Base-by-base conservation (phyloP, 2,329 filamentous ascomycete genomes). In the Chrysosporium queenslandicum region DNA sequence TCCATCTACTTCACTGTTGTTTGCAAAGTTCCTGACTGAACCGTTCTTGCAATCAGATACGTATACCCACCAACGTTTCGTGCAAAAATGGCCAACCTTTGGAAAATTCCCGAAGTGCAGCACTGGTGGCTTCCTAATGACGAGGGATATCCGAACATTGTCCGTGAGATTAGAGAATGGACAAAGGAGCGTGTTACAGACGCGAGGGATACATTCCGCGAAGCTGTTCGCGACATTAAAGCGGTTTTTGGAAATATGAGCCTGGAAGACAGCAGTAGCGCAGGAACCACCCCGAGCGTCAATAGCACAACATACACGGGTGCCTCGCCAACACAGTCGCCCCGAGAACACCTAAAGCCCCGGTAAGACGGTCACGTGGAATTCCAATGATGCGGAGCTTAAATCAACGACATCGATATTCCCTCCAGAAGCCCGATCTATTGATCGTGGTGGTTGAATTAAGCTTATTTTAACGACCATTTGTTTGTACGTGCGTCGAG, bases 61-160 rank as follows among this genome's bases (percentile, higher is more conserved):
- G 85, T 95, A 21, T 90, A 87, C 59, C 85, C 90, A 1, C 74
- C 80, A 27, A 79, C 80, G 11, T 82, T 91, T 60, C 84, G 91
- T 53, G 75, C 72, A 29, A 83, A 83, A 58, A 85, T 97, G 77
- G 81, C 86, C 29, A 78, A 85, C 43, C 67, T 87, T 21, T 95
- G 92, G 76, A 74, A 78, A 55, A 79, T 87, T 40, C 77, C 80
- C 12, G 81, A 83, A 18, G 81, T 89, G 50, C 79, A 80, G 41
- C 77, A 83, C 53, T 96, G 89, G 87, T 98, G 92, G 92, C 77
- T 96, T 2, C 87, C 89, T 2, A 79, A 92, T 65, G 80, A 87
- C 56, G 85, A 91, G 70, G 81, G 80, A 1, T 86, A 86, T 61
- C 83, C 80, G 9, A 78, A 80, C 0, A 79, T 94, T 39, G 76